Percentiles rank a stretch among this genome's conserved stretches.
Conservation (phyloP, 2,329 filamentous ascomycete genomes). For the Ceratocystis eucalypticola region DNA sequence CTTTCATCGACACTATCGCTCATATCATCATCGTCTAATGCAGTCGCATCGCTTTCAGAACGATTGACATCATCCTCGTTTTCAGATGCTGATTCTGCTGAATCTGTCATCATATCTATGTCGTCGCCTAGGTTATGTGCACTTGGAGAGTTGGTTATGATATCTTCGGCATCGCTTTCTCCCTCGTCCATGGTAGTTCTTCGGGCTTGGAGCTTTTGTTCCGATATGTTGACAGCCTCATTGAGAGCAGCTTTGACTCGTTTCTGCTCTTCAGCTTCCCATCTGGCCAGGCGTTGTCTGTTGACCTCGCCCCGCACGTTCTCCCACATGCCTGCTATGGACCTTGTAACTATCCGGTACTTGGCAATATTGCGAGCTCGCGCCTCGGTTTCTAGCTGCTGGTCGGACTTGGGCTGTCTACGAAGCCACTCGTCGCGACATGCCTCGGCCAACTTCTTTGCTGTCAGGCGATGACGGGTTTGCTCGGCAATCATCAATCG, state of each 20-base stretch:
- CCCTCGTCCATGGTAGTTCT: constrained; percentile 31
- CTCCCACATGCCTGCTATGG: constrained; percentile 46
- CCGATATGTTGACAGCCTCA: constrained; percentile 58
- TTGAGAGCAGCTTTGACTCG: constrained; percentile 56
- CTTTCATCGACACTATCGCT: constrained; percentile 28
- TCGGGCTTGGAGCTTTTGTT: constrained; percentile 53
- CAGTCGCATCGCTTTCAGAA: constrained; percentile 20
- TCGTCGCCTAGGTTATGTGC: constrained; percentile 26
- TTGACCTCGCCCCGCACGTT: constrained; percentile 51
- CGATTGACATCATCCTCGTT: constrained; percentile 17
- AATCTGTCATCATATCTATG: constrained; percentile 29
- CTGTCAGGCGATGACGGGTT: constrained; percentile 57
- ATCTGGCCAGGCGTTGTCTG: constrained; percentile 43
- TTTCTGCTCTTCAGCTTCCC: constrained; percentile 51
- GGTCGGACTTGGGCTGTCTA: constrained; percentile 59
- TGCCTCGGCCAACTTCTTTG: constrained; percentile 67
- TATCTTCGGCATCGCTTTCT: constrained; percentile 34
- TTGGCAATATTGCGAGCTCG: constrained; percentile 50
- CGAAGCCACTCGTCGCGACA: constrained; percentile 63
- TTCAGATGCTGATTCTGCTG: constrained; percentile 25
- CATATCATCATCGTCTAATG: constrained; percentile 28
- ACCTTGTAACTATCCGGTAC: constrained; percentile 58
- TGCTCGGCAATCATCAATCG: constrained; percentile 70
- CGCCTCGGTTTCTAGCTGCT: constrained; percentile 72
- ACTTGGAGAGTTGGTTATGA: not conserved